Percentiles rank a stretch among this genome's conserved stretches.
Conservation (phyloP, 495 filamentous ascomycete genomes). For the Neurospora sp. region DNA sequence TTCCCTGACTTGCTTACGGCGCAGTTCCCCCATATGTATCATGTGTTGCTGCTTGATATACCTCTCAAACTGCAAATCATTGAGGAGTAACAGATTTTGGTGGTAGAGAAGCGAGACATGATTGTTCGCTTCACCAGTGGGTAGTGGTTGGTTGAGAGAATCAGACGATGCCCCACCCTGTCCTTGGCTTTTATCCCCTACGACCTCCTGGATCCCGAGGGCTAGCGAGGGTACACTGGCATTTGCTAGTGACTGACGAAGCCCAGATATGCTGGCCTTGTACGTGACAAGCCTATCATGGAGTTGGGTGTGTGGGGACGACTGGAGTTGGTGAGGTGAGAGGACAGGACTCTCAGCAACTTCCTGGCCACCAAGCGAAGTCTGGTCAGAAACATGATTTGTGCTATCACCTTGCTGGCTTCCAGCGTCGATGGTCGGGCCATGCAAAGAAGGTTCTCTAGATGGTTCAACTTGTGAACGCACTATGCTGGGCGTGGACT, state of each 20-base stretch:
- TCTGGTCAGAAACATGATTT: not conserved
- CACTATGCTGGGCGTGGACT: not conserved
- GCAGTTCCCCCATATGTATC: conserved; percentile 61
- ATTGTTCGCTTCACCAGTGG: conserved; percentile 14
- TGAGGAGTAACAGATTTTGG: conserved; percentile 55
- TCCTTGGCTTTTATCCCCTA: conserved; percentile 15
- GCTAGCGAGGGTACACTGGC: conserved; percentile 41
- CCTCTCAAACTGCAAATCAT: conserved; percentile 67
- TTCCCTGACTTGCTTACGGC: conserved; percentile 55
- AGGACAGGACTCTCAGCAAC: conserved; percentile 48
- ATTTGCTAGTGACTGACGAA: conserved; percentile 39
- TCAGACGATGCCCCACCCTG: conserved; percentile 9
- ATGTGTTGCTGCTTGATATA: conserved; percentile 69
- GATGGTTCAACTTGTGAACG: conserved; percentile 17
- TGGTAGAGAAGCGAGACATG: conserved; percentile 51
- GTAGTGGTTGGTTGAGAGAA: not conserved
- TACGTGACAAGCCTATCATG: conserved; percentile 46
- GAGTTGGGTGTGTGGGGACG: conserved; percentile 37
- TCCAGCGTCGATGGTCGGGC: not conserved
- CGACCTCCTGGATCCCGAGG: conserved; percentile 31
- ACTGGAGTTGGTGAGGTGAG: conserved; percentile 33
- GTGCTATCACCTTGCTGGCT: not conserved
- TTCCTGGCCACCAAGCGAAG: not conserved
- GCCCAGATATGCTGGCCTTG: conserved; percentile 38
- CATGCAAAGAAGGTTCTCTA: conserved; percentile 7